Evolutionary conservation across 805 yeast species (phyloP), one percentile per base, ranked within the genome.

Genomic region (Jamesozyma gamospora): DNA sequence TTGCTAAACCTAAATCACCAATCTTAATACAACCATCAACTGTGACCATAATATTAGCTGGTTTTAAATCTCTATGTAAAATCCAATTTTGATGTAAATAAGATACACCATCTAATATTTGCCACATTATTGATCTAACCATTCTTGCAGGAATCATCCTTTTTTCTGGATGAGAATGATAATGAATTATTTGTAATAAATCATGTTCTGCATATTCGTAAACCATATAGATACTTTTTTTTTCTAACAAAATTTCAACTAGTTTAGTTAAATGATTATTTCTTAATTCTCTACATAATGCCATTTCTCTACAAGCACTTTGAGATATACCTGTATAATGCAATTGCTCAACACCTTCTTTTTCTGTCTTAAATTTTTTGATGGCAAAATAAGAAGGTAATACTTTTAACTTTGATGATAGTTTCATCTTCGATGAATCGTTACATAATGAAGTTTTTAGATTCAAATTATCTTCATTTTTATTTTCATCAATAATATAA

Each of bases 141-240:
- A 87, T 82, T 34, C 72, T 62, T 43, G 80, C 82, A 0, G 95
- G 94, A 8, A 92, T 83, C 11, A 80, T 75, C 47, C 75, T 74
- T 27, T 79, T 67, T 37, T 85, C 94, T 0, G 95, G 94, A 55
- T 87, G 96, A 16, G 94, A 80, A 58, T 92, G 98, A 58, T 72
- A 82, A 61, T 92, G 98, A 43, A 92, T 88, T 37, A 92, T 85
- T 60, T 92, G 98, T 44, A 92, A 65, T 43, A 92, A 64, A 63
- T 92, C 99, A 62, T 92, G 95, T 60, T 92, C 99, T 32, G 96
- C 95, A 60, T 77, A 92, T 57, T 90, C 98, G 58, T 86, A 87
- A 29, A 92, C 85, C 92, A 92, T 84, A 62, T 86, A 92, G 34
- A 92, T 88, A 46, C 85, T 74, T 61, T 86, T 90, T 50, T 79